phyloP scores from a whole-genome alignment of 208 protist species.

The Crithidia fasciculata region DNA sequence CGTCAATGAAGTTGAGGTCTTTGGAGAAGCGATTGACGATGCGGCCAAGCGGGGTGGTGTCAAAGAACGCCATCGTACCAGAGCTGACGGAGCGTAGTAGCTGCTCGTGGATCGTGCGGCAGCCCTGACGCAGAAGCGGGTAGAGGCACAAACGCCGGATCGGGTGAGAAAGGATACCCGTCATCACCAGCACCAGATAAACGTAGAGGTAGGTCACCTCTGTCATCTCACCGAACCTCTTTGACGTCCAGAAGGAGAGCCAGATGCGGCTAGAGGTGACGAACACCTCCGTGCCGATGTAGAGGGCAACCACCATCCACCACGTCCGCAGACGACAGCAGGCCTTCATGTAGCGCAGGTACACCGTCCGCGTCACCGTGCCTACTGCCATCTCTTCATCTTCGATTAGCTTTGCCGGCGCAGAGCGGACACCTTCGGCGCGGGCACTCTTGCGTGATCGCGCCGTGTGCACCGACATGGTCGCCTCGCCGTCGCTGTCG shows the following conservation, averaged over 20 bases:
- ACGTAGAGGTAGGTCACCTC: not conserved
- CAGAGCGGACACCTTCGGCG: not conserved
- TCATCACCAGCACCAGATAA: not conserved
- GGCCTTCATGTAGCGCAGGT: constrained; percentile 55
- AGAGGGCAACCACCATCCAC: constrained; percentile 39
- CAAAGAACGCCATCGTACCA: too few relatives aligned
- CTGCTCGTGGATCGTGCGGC: too few relatives aligned
- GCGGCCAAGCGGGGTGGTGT: too few relatives aligned
- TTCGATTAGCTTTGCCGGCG: not conserved
- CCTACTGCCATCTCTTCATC: constrained; percentile 55
- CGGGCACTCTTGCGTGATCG: not conserved
- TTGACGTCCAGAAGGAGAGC: not conserved
- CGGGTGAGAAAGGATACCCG: too few relatives aligned
- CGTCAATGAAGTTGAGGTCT: constrained; percentile 88
- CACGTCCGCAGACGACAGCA: not conserved
- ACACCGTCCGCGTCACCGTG: constrained; percentile 50
- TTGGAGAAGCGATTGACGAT: constrained; percentile 72
- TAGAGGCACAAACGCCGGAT: too few relatives aligned
- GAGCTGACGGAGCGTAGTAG: too few relatives aligned
- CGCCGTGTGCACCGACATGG: not conserved
- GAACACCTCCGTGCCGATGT: constrained; percentile 44
- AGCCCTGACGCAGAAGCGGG: too few relatives aligned
- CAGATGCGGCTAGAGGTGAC: constrained; percentile 39
- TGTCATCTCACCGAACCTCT: not conserved
- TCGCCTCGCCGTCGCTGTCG: not conserved